Conservation (phyloP, 2,329 filamentous ascomycete genomes). For the Emergomyces orientalis region DNA sequence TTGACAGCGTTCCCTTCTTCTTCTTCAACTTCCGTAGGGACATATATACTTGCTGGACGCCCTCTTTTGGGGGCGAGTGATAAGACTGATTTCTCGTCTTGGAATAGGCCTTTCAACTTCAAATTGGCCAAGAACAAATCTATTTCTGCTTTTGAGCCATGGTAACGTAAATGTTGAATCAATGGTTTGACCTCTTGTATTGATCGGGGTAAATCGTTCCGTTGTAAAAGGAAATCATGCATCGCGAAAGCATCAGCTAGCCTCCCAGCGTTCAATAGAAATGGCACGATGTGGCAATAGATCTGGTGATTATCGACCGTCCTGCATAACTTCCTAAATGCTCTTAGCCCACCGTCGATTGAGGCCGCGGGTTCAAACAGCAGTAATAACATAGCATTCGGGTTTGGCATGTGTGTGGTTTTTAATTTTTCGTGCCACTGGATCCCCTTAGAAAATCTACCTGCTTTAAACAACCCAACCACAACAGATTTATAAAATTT, state of each 20-base stretch:
- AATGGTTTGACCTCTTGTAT: slow-evolving; percentile 34
- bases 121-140: slow-evolving; percentile 10
- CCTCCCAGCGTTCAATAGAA: slow-evolving; percentile 30
- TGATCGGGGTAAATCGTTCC: slow-evolving; percentile 35
- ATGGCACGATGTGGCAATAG: slow-evolving; percentile 37
- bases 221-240: slow-evolving; percentile 37
- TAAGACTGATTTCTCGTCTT: neutral
- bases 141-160: slow-evolving; percentile 18
- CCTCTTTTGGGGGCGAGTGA: neutral
- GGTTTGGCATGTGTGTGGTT: slow-evolving; percentile 22
- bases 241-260: slow-evolving; percentile 36
- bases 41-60: neutral
- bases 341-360: slow-evolving; percentile 20
- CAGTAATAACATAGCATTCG: slow-evolving; percentile 22
- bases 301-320: slow-evolving; percentile 30
- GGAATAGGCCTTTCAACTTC: slow-evolving; percentile 9
- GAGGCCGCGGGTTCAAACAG: slow-evolving; percentile 25
- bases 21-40: neutral
- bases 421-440: slow-evolving; percentile 33
- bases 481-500: slow-evolving; percentile 32
- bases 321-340: slow-evolving; percentile 37
- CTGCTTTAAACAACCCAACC: slow-evolving; percentile 21
- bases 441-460: slow-evolving; percentile 23
- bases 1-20: slow-evolving; percentile 43
- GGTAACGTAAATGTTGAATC: slow-evolving; percentile 30